A percentile compares a stretch with the other conserved stretches of the same genome.
phyloP scores from a whole-genome alignment of 2,329 filamentous ascomycete species.

The Monosporascus sp. region DNA sequence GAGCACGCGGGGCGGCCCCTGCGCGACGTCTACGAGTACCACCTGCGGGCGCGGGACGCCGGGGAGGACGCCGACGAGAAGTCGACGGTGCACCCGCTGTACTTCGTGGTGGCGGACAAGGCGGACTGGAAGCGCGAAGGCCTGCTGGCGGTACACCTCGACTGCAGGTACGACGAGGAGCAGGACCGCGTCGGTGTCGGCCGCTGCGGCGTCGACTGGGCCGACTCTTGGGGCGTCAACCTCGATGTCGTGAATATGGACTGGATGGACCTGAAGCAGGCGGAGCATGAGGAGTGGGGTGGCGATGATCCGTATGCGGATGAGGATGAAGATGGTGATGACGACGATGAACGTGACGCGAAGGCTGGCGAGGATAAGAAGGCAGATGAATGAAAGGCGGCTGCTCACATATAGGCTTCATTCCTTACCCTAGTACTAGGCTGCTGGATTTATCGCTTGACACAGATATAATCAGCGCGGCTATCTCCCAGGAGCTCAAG shows the following conservation, averaged over 20 bases:
- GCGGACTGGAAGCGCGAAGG: neutral
- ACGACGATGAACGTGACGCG: neutral
- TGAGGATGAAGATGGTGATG: neutral
- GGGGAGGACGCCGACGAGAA: neutral
- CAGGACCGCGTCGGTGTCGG: neutral
- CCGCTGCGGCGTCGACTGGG: neutral
- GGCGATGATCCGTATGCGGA: neutral
- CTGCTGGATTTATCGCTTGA: too few relatives aligned
- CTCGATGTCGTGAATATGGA: neutral
- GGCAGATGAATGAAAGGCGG: neutral
- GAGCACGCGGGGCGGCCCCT: neutral
- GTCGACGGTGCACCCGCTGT: neutral
- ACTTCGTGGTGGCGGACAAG: neutral
- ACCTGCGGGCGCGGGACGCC: neutral
- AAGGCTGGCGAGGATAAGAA: neutral
- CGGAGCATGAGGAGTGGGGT: neutral
- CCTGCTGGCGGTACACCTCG: neutral
- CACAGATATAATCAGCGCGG: too few relatives aligned
- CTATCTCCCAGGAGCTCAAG: too few relatives aligned
- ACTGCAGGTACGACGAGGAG: neutral
- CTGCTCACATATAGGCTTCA: neutral
- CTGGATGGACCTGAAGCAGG: neutral
- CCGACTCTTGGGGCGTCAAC: neutral
- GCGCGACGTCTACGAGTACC: neutral
- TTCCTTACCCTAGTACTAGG: neutral